Conservation (phyloP, 2,329 filamentous ascomycete genomes). For the Ceratocystiopsis minuta region DNA sequence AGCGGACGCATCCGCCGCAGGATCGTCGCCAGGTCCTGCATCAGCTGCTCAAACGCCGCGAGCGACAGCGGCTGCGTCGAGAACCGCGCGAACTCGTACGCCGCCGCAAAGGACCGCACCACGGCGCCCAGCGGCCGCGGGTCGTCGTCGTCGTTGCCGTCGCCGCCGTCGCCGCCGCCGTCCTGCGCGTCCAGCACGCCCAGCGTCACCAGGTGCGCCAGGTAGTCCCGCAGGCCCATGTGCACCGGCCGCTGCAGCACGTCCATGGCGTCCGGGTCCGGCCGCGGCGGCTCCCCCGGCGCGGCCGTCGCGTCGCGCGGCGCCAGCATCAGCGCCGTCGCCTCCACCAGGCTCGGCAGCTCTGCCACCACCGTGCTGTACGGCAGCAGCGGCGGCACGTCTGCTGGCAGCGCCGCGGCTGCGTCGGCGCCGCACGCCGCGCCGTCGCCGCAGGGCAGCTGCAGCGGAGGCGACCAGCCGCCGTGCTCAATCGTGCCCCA, state of each 20-base stretch:
- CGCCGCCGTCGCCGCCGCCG: neutral
- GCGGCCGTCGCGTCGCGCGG: constrained; percentile 31
- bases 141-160: neutral
- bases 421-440: neutral
- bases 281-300: constrained; percentile 21
- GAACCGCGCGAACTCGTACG: constrained; percentile 77
- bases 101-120: constrained; percentile 46
- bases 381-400: constrained; percentile 20
- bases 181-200: constrained; percentile 32
- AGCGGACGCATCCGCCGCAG: constrained; percentile 57
- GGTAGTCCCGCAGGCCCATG: constrained; percentile 65
- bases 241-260: constrained; percentile 51
- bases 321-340: constrained; percentile 74
- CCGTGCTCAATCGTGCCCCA: constrained; percentile 79
- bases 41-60: constrained; percentile 54
- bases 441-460: neutral
- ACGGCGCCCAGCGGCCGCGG: constrained; percentile 7
- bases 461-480: constrained; percentile 70
- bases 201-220: constrained; percentile 50
- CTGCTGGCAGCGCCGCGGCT: too few species aligned
- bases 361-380: constrained; percentile 69
- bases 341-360: constrained; percentile 78
- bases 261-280: constrained; percentile 50
- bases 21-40: constrained; percentile 69
- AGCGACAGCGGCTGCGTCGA: constrained; percentile 52